These are phyloP conservation scores for Lignosus rhinocerotis DNA, from an alignment of 1,284 basidiomycete species.

Conservation along the genomic window DNA sequence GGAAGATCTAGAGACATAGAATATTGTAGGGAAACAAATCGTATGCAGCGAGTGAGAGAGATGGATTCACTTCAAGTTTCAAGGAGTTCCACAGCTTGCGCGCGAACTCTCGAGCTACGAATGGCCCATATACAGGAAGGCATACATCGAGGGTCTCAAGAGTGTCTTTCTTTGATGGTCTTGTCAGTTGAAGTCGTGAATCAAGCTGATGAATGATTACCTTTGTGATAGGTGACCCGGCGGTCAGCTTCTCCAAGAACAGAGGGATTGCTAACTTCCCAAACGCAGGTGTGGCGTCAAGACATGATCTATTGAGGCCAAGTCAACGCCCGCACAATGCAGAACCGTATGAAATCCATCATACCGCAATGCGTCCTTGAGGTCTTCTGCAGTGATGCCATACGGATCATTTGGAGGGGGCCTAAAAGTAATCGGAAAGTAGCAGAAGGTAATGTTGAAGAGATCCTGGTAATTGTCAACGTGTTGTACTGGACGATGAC, in stretches of 20 bases:
- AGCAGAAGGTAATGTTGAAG: slow-evolving; percentile 97
- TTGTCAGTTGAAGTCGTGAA: not conserved
- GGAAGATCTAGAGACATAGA: slow-evolving; percentile 68
- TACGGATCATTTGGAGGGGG: slow-evolving; percentile 95
- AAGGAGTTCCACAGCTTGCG: slow-evolving; percentile 84
- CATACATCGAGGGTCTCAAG: slow-evolving; percentile 74
- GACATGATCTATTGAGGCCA: slow-evolving; percentile 44
- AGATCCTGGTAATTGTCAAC: slow-evolving; percentile 60
- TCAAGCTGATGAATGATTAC: slow-evolving; percentile 39
- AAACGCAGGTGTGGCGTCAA: slow-evolving; percentile 82
- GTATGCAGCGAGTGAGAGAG: not conserved
- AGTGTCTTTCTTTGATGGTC: slow-evolving; percentile 69
- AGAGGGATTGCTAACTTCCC: slow-evolving; percentile 85
- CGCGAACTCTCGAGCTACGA: slow-evolving; percentile 60
- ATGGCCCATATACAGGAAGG: slow-evolving; percentile 80
- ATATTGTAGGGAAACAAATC: too few relatives aligned
- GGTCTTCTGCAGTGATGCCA: slow-evolving; percentile 87
- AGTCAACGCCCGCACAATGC: not conserved
- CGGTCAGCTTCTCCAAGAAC: slow-evolving; percentile 90
- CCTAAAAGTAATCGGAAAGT: slow-evolving; percentile 97
- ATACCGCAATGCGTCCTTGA: slow-evolving; percentile 76
- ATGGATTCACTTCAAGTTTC: slow-evolving; percentile 73
- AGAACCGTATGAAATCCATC: too few relatives aligned
- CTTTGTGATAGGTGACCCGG: slow-evolving; percentile 84
- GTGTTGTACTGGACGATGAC: not conserved